A percentile compares a stretch with the other conserved stretches of the same genome.
Evolutionary conservation across 805 yeast species (phyloP).

Genomic region (Cyberlindnera mrakii): DNA sequence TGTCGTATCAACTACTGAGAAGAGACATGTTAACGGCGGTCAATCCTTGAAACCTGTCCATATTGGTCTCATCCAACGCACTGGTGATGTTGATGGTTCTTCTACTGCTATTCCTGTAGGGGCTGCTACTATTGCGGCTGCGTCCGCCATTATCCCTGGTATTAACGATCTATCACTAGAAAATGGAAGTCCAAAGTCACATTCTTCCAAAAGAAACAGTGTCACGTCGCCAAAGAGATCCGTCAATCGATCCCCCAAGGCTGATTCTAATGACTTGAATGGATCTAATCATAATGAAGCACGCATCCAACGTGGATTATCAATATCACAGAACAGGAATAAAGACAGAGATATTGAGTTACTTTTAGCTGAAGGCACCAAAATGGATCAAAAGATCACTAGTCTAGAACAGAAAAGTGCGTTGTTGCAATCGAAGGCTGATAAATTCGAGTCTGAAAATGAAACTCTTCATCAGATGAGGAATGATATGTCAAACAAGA

Average conservation of each 20-base stretch:
- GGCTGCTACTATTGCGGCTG: no score
- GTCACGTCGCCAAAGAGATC: not conserved
- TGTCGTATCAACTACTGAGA: not conserved
- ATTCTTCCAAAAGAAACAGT: slow-evolving; percentile 3
- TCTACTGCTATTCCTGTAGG: not conserved
- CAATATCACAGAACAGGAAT: slow-evolving; percentile 21
- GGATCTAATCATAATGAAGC: slow-evolving; percentile 3
- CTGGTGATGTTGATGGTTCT: not conserved
- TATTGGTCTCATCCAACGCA: not conserved
- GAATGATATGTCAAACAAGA: slow-evolving; percentile 13
- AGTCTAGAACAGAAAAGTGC: slow-evolving; percentile 28
- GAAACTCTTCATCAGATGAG: slow-evolving; percentile 17
- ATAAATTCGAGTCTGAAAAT: slow-evolving; percentile 19
- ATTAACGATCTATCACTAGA: no score
- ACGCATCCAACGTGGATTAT: slow-evolving; percentile 20
- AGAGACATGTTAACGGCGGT: not conserved
- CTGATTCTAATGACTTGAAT: slow-evolving; percentile 9
- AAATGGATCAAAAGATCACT: slow-evolving; percentile 41
- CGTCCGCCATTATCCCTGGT: no score
- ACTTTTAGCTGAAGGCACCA: slow-evolving; percentile 40
- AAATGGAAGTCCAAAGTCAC: slow-evolving; percentile 6
- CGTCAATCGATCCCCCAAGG: slow-evolving; percentile 6
- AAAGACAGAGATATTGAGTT: slow-evolving; percentile 40
- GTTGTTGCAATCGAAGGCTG: slow-evolving; percentile 22
- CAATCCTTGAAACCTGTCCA: not conserved